Evolutionary conservation across 208 protist species (phyloP).

Genomic region (Crithidia fasciculata): DNA sequence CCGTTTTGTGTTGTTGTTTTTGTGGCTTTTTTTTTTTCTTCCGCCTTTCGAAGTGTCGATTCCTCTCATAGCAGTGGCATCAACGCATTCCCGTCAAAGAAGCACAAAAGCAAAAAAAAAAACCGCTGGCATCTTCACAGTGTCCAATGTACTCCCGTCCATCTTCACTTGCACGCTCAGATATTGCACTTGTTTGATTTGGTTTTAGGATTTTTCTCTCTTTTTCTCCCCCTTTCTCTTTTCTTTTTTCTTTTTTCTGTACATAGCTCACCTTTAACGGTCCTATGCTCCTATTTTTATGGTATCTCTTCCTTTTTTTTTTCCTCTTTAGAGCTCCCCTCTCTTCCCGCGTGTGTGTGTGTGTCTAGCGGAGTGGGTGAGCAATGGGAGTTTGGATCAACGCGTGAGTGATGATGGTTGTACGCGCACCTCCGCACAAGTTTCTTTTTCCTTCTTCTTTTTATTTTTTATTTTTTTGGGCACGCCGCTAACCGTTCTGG

Average conservation of each 20-base stretch:
- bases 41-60: no score
- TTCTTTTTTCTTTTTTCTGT: background rate
- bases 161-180: background rate
- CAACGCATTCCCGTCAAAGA: no score
- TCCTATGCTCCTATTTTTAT: background rate
- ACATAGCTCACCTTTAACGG: background rate
- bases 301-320: background rate
- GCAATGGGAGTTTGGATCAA: no score
- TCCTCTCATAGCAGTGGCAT: no score
- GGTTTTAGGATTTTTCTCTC: background rate
- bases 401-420: no score
- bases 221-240: background rate
- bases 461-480: background rate
- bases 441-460: background rate
- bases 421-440: no score
- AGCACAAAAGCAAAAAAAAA: no score
- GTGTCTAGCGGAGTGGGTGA: background rate
- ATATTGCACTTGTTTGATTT: background rate
- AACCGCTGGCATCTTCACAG: no score
- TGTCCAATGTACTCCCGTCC: background rate
- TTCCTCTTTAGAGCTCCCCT: background rate
- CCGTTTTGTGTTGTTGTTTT: no score
- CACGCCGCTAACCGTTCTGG: conserved; percentile 1
- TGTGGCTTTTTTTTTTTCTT: no score
- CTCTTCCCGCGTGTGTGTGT: background rate